Evolutionary conservation across 2,329 filamentous ascomycete genomes (phyloP), one percentile per base, ranked within the genome.

Genomic region (Penicillium sp.): DNA sequence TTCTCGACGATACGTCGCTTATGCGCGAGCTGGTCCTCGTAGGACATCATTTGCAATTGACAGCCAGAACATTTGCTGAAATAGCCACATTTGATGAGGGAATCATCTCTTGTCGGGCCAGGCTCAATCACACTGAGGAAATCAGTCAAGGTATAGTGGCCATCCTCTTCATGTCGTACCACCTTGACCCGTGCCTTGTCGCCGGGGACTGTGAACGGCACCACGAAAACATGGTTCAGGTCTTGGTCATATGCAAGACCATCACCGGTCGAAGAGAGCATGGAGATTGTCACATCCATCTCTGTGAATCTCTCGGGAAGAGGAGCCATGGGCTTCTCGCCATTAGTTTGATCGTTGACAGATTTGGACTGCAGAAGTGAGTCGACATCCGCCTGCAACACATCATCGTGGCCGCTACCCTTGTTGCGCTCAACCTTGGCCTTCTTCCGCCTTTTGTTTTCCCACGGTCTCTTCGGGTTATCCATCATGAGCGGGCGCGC

Each of bases 31-130:
- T 99, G 94, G 63, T 91, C 88, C 24, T 82, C 75, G 71, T 97
- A 97, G 48, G 90, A 85, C 57, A 99, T 83, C 90, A 97, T 97
- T 77, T 99, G 94, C 72, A 97, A 92, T 74, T 99, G 94, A 69
- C 94, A 99, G 26, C 94, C 94, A 8, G 88, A 90, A 73, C 94
- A 99, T 48, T 80, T 82, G 33, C 84, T 78, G 68, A 99, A 99
- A 78, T 99, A 97, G 63, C 84, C 82, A 77, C 94, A 99, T 50
- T 81, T 81, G 61, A 96, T 81, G 18, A 89, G 84, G 30, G 81
- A 80, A 64, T 94, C 89, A 64, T 96, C 87, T 63, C 94, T 87
- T 48, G 87, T 78, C 1, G 85, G 81, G 0, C 90, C 91, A 0
- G 92, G 86, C 51, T 82, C 84, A 29, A 86, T 76, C 34, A 97